phyloP scores from a whole-genome alignment of 2,329 filamentous ascomycete genomes.

The Sporothrix brunneoviolacea region DNA sequence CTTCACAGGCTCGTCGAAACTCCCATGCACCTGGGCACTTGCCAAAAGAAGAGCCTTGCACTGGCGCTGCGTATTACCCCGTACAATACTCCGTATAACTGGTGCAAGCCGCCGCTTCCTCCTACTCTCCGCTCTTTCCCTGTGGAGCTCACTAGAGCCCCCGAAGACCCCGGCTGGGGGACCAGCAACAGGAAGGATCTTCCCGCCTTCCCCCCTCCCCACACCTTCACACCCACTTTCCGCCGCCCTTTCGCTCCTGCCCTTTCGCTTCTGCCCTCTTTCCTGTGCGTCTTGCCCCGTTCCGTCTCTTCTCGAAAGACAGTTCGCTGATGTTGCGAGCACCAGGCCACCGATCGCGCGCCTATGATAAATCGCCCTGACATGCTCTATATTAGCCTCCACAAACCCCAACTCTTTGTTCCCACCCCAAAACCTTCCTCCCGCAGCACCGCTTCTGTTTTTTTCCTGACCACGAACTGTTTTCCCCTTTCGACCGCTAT shows the following conservation, averaged over 20 bases:
- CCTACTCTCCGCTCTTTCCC: background rate
- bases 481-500: slow-evolving; percentile 22
- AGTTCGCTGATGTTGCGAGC: too few species aligned
- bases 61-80: background rate
- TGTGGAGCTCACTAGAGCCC: background rate
- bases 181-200: slow-evolving; percentile 2
- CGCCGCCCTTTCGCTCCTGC: background rate
- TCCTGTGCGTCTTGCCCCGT: background rate
- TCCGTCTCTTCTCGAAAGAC: background rate
- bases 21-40: slow-evolving; percentile 5
- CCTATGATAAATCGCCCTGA: slow-evolving; percentile 4
- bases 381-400: slow-evolving; percentile 7
- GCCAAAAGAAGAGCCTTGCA: background rate
- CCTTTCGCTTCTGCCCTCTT: background rate
- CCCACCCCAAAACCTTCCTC: background rate
- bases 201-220: background rate
- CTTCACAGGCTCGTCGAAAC: too few species aligned
- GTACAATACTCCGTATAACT: background rate
- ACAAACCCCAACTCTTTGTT: background rate
- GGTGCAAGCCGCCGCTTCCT: background rate
- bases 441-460: slow-evolving; percentile 8
- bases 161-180: background rate
- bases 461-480: slow-evolving; percentile 20
- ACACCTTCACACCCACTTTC: background rate
- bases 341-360: slow-evolving; percentile 1